phyloP scores from a whole-genome alignment of 139 green algal species.

The Tetradesmus lagerheimii region DNA sequence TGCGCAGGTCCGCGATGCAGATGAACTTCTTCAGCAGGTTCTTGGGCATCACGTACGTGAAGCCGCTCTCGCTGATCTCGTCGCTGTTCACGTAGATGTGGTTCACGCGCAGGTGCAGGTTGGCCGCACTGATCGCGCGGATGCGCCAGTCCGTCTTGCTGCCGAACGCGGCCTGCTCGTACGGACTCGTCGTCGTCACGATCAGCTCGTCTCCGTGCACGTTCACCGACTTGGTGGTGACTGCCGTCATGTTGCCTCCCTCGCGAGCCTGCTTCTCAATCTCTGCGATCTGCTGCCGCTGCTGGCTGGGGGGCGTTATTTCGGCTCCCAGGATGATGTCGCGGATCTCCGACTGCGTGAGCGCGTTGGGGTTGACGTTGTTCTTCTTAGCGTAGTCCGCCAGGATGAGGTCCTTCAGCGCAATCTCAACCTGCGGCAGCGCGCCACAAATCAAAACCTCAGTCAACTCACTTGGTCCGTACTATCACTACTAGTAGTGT shows the following conservation, averaged over 20 bases:
- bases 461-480: too few species aligned
- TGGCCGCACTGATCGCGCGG: constrained; percentile 95
- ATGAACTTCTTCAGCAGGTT: constrained; percentile 99
- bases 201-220: constrained; percentile 98
- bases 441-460: neutral
- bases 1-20: constrained; percentile 97
- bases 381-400: constrained; percentile 99
- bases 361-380: constrained; percentile 97
- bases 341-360: constrained; percentile 95
- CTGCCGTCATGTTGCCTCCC: constrained; percentile 89
- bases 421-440: constrained; percentile 81
- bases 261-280: constrained; percentile 98
- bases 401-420: constrained; percentile 98
- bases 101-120: constrained; percentile 98
- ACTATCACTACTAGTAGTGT: too few species aligned
- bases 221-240: constrained; percentile 97
- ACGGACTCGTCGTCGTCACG: constrained; percentile 97
- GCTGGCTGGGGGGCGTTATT: constrained; percentile 97
- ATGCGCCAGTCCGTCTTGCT: constrained; percentile 99
- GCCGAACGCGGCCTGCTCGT: constrained; percentile 96
- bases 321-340: constrained; percentile 99
- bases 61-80: constrained; percentile 94
- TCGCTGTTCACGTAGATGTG: constrained; percentile 99
- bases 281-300: constrained; percentile 99
- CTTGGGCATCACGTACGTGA: constrained; percentile 99